Evolutionary conservation across 768 basidiomycete genomes (phyloP), one percentile per base, ranked within the genome.

Genomic region (Tephrocybe sp.): DNA sequence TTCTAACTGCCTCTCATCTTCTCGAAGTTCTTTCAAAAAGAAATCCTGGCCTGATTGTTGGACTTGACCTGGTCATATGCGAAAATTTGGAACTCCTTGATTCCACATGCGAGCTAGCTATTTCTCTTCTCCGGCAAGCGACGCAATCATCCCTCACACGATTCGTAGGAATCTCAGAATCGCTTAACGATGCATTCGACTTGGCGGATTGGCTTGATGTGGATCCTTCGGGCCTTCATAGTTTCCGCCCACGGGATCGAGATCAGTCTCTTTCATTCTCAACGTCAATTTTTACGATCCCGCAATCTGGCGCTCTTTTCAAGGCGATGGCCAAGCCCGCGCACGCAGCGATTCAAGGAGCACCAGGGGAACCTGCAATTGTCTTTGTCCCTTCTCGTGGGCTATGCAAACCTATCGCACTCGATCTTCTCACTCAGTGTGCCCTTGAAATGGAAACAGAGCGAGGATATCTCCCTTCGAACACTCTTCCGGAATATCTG

Each of bases 251-350:
- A 1, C 80, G 74, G 38, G 87, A 92, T 60, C 84, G 95, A 33
- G 90, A 92, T 52, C 89, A 92, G 58, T 77, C 91, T 0, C 70
- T 98, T 16, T 71, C 73, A 7, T 77, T 83, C 26, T 77, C 79
- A 14, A 78, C 83, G 11, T 84, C 89, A 48, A 79, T 91, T 0
- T 98, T 96, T 70, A 86, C 84, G 14, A 87, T 93, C 39, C 82
- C 92, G 0, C 84, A 93, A 60, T 97, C 95, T 4, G 78, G 87
- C 0, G 84, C 91, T 0, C 74, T 98, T 16, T 85, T 93, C 69
- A 95, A 94, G 61, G 80, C 85, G 2, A 97, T 98, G 87, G 82
- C 89, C 41, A 95, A 92, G 64, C 93, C 96, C 3, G 84, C 87
- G 1, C 90, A 95, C 67, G 69, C 82, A 9, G 84, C 84, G n/a